phyloP scores from a whole-genome alignment of 2,329 filamentous ascomycete species.

The Zymoseptoria ardabiliae region DNA sequence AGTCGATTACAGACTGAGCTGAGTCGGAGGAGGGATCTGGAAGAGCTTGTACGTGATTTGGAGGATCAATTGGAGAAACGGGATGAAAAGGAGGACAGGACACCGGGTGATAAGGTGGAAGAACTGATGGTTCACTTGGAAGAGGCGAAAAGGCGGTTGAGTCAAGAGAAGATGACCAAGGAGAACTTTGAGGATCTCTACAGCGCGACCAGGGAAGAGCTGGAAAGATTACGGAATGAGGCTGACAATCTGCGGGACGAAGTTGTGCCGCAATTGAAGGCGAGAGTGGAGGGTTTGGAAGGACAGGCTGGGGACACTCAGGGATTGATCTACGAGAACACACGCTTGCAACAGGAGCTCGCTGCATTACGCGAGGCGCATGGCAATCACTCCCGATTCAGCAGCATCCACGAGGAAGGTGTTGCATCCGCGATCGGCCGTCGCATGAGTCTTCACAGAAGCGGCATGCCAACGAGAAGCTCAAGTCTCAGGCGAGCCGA shows the following conservation, averaged over 20 bases:
- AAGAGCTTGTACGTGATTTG: conserved; percentile 75
- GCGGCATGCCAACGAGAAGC: conserved; percentile 53
- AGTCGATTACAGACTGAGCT: conserved; percentile 84
- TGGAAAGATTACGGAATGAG: conserved; percentile 77
- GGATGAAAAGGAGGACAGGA: conserved; percentile 26
- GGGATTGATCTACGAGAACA: conserved; percentile 69
- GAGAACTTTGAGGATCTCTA: conserved; percentile 91
- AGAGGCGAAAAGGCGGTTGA: conserved; percentile 70
- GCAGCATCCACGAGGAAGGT: conserved; percentile 55
- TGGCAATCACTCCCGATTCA: conserved; percentile 44
- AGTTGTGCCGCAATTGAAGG: conserved; percentile 69
- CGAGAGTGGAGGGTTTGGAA: conserved; percentile 72
- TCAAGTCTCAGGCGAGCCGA: conserved; percentile 29
- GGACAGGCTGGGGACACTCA: conserved; percentile 64
- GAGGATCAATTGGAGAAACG: conserved; percentile 66
- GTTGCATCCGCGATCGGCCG: conserved; percentile 26
- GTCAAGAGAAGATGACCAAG: conserved; percentile 79
- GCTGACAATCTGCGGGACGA: conserved; percentile 88
- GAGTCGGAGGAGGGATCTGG: conserved; percentile 63
- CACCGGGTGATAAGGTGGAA: conserved; percentile 54
- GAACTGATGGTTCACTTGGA: conserved; percentile 77
- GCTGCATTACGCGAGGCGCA: conserved; percentile 52
- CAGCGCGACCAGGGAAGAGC: conserved; percentile 71
- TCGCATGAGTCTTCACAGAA: conserved; percentile 38
- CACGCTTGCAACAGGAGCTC: conserved; percentile 81